phyloP scores from a whole-genome alignment of 192 early-diverging fungal species.

The Geosiphon pyriformis region DNA sequence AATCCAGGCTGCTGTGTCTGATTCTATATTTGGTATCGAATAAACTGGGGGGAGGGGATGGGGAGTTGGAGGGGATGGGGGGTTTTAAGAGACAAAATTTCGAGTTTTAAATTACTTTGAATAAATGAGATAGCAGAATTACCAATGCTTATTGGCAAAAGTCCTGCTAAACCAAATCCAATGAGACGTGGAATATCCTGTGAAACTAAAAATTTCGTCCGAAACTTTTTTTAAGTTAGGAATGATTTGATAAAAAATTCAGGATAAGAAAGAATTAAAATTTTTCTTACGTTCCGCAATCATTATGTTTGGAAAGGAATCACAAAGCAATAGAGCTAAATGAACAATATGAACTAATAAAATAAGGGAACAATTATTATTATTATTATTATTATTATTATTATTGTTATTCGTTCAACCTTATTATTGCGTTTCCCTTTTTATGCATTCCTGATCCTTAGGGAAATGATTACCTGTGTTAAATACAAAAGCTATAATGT shows the following conservation, averaged over 20 bases:
- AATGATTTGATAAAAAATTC: neutral
- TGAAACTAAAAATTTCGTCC: neutral
- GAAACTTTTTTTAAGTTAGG: neutral
- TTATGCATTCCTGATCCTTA: too few relatives aligned
- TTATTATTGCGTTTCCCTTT: too few relatives aligned
- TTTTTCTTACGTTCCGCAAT: neutral
- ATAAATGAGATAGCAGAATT: neutral
- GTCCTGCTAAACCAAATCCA: neutral
- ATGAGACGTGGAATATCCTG: neutral
- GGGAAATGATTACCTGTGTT: neutral
- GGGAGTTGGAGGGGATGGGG: neutral
- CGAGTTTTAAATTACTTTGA: neutral
- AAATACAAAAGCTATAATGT: neutral
- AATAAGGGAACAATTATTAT: neutral
- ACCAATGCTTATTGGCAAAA: conserved; percentile 10
- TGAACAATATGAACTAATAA: neutral
- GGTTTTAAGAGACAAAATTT: too few relatives aligned
- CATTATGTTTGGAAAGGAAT: neutral
- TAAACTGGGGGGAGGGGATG: neutral
- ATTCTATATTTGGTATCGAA: neutral
- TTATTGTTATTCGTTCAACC: too few relatives aligned
- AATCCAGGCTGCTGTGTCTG: neutral
- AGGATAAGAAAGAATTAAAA: too few relatives aligned
- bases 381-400: too few relatives aligned
- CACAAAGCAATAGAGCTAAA: neutral